These are phyloP conservation scores for Lindgomyces ingoldianus DNA, from an alignment of 495 filamentous ascomycete species.

Conservation along the genomic window DNA sequence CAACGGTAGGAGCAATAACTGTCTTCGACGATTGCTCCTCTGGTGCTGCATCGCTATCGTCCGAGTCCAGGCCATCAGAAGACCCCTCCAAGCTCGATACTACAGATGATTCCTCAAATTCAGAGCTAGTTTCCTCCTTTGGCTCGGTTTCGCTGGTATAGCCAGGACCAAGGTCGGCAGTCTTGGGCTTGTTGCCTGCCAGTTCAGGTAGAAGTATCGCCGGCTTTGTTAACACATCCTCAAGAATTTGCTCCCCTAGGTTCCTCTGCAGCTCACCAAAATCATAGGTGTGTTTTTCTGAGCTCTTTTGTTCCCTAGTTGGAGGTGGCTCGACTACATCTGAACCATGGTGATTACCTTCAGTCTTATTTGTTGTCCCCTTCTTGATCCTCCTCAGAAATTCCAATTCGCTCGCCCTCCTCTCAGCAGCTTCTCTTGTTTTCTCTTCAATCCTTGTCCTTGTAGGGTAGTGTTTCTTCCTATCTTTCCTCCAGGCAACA, in stretches of 20 bases:
- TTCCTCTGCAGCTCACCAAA: no score
- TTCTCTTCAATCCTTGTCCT: slow-evolving; percentile 60
- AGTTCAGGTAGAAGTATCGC: not conserved
- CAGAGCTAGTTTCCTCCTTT: slow-evolving; percentile 1
- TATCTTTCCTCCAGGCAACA: slow-evolving; percentile 76
- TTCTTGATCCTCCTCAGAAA: slow-evolving; percentile 26
- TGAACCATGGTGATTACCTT: no score
- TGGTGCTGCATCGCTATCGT: slow-evolving; percentile 27
- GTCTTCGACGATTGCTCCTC: slow-evolving; percentile 28
- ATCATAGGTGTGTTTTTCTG: slow-evolving; percentile 16
- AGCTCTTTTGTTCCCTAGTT: slow-evolving; percentile 24
- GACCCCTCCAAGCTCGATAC: slow-evolving; percentile 27
- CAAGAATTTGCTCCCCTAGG: no score
- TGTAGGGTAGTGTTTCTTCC: slow-evolving; percentile 76
- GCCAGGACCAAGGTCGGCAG: slow-evolving; percentile 23
- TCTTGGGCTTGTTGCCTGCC: not conserved
- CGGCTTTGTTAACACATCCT: not conserved
- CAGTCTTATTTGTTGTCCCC: slow-evolving; percentile 48
- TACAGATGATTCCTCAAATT: slow-evolving; percentile 25
- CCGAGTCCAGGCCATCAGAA: slow-evolving; percentile 14
- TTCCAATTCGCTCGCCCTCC: slow-evolving; percentile 29
- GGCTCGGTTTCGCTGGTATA: slow-evolving; percentile 26
- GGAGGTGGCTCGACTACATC: no score
- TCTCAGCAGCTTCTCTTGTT: slow-evolving; percentile 29
- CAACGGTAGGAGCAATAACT: not conserved